These are phyloP conservation scores for Aegilops bicornis DNA, from an alignment of 176 grass and related monocot species.

Conservation along the genomic window DNA sequence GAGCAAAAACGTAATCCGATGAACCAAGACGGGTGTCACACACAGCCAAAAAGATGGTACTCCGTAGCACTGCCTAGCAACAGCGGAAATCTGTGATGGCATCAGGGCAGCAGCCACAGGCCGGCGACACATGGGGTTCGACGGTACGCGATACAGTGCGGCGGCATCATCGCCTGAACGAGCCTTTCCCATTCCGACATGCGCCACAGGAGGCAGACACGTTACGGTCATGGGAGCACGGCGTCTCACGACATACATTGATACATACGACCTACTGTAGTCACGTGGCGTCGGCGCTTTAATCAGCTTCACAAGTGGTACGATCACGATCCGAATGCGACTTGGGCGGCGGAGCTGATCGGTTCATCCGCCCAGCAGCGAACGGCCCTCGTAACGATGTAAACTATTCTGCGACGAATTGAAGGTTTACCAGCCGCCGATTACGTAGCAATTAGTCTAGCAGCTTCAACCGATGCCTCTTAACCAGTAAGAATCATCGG, in stretches of 20 bases:
- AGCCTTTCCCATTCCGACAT: background rate
- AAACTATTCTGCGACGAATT: background rate
- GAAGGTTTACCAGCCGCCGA: slow-evolving; percentile 36
- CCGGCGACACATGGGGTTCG: background rate
- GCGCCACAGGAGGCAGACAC: background rate
- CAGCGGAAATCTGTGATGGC: background rate
- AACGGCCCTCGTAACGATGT: background rate
- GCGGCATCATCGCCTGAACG: background rate
- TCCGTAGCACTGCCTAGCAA: background rate
- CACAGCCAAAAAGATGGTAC: background rate
- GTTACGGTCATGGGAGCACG: background rate
- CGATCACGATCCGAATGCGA: background rate
- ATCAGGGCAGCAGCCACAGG: background rate
- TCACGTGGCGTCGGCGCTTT: background rate
- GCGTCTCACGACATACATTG: background rate
- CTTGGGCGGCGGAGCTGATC: background rate
- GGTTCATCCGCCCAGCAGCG: background rate
- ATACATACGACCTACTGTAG: background rate
- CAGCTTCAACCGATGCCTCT: background rate
- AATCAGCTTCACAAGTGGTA: background rate
- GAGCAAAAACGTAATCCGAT: background rate
- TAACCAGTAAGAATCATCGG: background rate
- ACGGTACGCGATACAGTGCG: too few species aligned
- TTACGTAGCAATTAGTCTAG: slow-evolving; percentile 21
- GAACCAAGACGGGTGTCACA: background rate